Base-by-base conservation (phyloP, 768 basidiomycete genomes). In the Pholiota conissans region DNA sequence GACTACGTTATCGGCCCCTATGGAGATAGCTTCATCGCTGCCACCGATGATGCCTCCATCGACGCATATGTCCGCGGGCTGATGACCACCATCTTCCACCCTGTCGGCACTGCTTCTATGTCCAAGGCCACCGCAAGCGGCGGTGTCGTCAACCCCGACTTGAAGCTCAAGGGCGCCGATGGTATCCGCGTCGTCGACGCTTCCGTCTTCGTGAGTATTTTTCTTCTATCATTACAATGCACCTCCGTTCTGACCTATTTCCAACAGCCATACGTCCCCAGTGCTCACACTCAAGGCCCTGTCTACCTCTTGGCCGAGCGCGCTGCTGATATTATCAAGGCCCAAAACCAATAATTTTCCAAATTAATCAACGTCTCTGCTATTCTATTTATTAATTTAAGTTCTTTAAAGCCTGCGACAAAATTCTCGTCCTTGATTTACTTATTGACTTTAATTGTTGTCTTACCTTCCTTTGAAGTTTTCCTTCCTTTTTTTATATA, bases 101-200 rank as follows among this genome's bases (percentile, higher is more conserved):
- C 70, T 7, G 65, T 67, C 22, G 62, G 67, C 13, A 71, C 71
- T 0, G 69, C 73, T 10, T 61, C 57, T 7, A 71, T 74, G 68
- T 67, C 69, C 1, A 49, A 68, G 3, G 14, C 45, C 18, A 53
- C 55, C 16, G 63, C 68, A 1, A 45, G 55, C n/a, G 57, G 22
- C 18, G 73, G 73, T 14, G 74, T 75, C 10, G 69, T 73, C 14
- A 68, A 74, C 54, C 67, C 73, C 1, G 63, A 73, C 55, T 56
- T 77, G 24, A 60, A 34, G 3, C 70, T 76, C 24, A 73, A 76
- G 59, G 65, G 67, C 1, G 60, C 69, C 0, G 37, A 35, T 9
- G 74, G 72, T 2, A 56, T 77, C 20, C 69, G 76, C 3, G 61
- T 77, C 22, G 72, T 77, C 13, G 74, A 77, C 63, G 65, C 68